Evolutionary conservation across 495 filamentous ascomycete genomes (phyloP), one percentile per base, ranked within the genome.

Genomic region (Podospora fimiseda): DNA sequence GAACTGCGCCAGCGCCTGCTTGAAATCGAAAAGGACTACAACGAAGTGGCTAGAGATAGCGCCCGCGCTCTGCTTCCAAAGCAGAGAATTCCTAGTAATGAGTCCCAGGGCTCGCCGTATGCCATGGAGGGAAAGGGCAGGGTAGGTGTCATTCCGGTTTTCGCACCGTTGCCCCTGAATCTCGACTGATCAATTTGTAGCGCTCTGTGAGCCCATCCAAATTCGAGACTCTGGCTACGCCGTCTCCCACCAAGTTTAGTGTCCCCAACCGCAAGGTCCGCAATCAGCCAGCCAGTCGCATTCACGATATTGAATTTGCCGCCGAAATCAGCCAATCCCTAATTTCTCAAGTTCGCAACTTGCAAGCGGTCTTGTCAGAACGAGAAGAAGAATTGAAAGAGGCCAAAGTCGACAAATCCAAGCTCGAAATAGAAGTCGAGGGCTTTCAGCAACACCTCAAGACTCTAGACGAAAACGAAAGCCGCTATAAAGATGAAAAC

Each of bases 401-500:
- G 9, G 70, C 82, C 52, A 85, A 86, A 47, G 63, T 82, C 16
- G 88, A 93, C 48, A 87, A 84, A 58, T 84, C 87, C 3, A 76
- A 80, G 50, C 74, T 96, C 15, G 91, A 96, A 65, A 69, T 86
- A 27, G 90, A 96, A 54, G 82, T 82, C 0, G 89, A 95, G 63
- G 80, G 80, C 1, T 81, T 94, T 52, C 77, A 83, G 50, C 84
- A 91, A 63, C 84, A 89, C 9, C 74, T 96, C 43, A 85, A 85
- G 60, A 76, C 75, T 6, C 73, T 97, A 30, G 90, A 96, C 60
- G 93, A 97, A 67, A 94, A 86, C 60, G 93, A 98, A 70, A 86
- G 90, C 65, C 82, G 88, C 15, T 95, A 91, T 68, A 97, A 96
- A 67, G 93, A 98, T 63, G 92, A 95, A 64, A 98, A 97, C 62